Evolutionary conservation across 192 early-diverging fungal species (phyloP), one percentile per base, ranked within the genome.

Genomic region (Rhizophagus clarus): DNA sequence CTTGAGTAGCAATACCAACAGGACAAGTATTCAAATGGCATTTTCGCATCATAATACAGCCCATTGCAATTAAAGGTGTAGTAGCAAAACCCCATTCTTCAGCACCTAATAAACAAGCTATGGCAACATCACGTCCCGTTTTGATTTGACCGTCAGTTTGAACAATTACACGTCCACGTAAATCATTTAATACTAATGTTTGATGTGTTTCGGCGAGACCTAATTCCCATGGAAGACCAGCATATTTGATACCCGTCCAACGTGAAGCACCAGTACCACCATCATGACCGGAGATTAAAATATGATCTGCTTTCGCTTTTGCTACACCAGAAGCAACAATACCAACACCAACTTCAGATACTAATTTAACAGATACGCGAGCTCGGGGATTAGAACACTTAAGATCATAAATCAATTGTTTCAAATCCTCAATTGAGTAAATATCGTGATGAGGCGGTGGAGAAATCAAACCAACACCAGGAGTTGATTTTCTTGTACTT

Each of bases 11-110:
- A 81, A 99, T 92, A 81, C 98, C 98, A 51, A 99, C 98, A 24
- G 98, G 94, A 76, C 98, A 99, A 82, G 95, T 98, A 88, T 98
- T 98, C 82, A 93, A 86, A 83, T 93, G 91, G 86, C 90, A 94
- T 77, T 96, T 95, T 61, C 97, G 89, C 95, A 99, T 93, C 93
- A 98, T 97, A 78, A 91, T 95, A 86, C 97, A 98, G 63, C 98
- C 98, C 82, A 98, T 89, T 26, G 96, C 95, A 81, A 99, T 97
- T 81, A 99, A 90, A n/a, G 98, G 98, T 29, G 96, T 94, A 3
- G 98, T 99, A 69, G 98, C 98, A 80, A 99, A 99, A 34, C 98
- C 98, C 92, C 96, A 98, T 88, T 99, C 98, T 84, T 99, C 98
- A 69, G 97, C 98, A 79, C 98, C 98, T 68, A 99, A 91, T 85